Conservation (phyloP, 495 filamentous ascomycete genomes). For the Neurospora pannonica region DNA sequence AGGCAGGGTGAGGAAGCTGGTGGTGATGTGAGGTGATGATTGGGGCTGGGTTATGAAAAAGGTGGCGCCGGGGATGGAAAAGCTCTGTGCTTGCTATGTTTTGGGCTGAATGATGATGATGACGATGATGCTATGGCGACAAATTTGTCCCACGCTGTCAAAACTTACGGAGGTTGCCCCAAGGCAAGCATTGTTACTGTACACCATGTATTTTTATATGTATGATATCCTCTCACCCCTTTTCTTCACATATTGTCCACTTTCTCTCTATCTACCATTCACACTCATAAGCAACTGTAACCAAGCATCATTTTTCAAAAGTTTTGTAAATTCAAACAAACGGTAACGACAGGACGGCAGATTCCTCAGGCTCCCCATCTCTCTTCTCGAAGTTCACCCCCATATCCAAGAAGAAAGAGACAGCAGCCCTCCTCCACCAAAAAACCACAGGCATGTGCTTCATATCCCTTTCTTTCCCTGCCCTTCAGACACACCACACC, state of each 20-base stretch:
- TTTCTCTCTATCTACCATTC: background rate
- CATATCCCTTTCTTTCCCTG: background rate
- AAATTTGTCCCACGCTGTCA: background rate
- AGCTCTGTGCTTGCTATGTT: background rate
- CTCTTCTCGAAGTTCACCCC: background rate
- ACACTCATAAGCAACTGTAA: background rate
- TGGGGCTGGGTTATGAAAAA: background rate
- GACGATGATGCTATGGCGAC: background rate
- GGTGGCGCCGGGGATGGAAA: background rate
- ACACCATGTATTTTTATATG: background rate
- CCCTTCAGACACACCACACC: too few relatives aligned
- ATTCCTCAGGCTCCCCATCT: background rate
- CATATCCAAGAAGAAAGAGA: background rate
- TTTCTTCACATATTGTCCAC: background rate
- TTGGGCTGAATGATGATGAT: background rate
- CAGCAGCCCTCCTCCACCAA: background rate
- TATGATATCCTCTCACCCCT: background rate
- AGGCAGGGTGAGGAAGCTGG: background rate
- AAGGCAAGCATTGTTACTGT: background rate
- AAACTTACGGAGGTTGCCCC: too few relatives aligned
- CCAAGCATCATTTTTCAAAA: background rate
- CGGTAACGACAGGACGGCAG: background rate
- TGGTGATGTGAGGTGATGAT: conserved; percentile 10
- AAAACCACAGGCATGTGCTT: background rate
- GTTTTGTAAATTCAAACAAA: background rate